Base-by-base conservation (phyloP, 306 rosid species). In the Nissolia schottii region DNA sequence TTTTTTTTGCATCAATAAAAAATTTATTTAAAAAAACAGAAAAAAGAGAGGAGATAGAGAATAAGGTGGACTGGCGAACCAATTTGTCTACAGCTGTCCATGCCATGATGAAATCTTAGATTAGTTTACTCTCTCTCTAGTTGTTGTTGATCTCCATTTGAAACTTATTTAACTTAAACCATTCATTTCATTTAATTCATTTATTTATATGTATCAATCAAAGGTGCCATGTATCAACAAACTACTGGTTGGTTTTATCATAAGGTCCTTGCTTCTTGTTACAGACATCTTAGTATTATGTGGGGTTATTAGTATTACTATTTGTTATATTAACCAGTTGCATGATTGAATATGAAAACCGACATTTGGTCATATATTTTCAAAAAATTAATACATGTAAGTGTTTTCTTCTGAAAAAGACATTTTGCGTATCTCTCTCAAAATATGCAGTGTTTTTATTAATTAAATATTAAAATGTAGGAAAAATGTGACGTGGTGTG, bases 281-380 rank as follows among this genome's bases (percentile, higher is more conserved):
- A 12, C 24, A 57, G 34, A 59, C 69, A 55, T 40, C 28, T 55
- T n/a, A 62, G 19, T 8, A 16, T n/a, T 64, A 60, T 62, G 83
- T 79, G 40, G 85, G 87, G 82, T 37, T 82, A 22, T 22, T 81
- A n/a, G n/a, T n/a, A n/a, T n/a, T n/a, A n/a, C n/a, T n/a, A n/a
- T 38, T 56, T 69, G 12, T 70, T 63, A n/a, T 51, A n/a, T 51
- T 19, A 28, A 10, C 41, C 73, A 59, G 15, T 60, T 67, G 68
- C 23, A 38, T 78, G 65, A 66, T 76, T 49, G 46, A 60, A 60
- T 11, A 22, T 71, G 20, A 71, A 8, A 20, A 45, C 51, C n/a
- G n/a, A n/a, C n/a, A n/a, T n/a, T n/a, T n/a, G n/a, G n/a, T n/a
- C n/a, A n/a, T n/a, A 40, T 37, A 15, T 40, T 56, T 29, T 64